phyloP scores from a whole-genome alignment of 306 rosid species.

The Trifolium pratense region DNA sequence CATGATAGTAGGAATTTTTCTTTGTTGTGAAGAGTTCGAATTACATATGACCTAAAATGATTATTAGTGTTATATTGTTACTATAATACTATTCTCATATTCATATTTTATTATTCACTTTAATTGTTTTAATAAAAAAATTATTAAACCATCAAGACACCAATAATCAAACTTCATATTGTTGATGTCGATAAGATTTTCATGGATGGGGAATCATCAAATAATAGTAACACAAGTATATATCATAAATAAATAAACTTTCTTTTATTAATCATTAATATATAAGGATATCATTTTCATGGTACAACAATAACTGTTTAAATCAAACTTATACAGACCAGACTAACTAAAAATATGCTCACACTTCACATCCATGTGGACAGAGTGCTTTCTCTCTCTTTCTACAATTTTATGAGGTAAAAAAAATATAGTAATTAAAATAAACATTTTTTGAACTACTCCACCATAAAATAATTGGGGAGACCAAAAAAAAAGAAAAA shows the following conservation, averaged over 20 bases:
- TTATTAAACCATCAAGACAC: neutral
- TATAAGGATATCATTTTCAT: neutral
- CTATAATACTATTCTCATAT: too few species aligned
- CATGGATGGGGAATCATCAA: neutral
- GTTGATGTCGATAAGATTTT: conserved; percentile 32
- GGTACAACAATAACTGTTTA: neutral
- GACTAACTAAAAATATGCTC: conserved; percentile 39
- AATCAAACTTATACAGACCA: conserved; percentile 44
- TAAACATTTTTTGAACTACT: conserved; percentile 41
- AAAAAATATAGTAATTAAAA: neutral
- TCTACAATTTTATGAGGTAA: conserved; percentile 43
- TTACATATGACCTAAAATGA: too few species aligned
- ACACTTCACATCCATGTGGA: conserved; percentile 70
- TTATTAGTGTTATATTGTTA: too few species aligned
- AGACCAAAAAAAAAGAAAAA: neutral
- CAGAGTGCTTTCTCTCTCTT: conserved; percentile 59
- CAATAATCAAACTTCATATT: conserved; percentile 19
- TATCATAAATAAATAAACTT: conserved; percentile 22
- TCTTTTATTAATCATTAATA: conserved; percentile 40
- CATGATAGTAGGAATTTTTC: too few species aligned
- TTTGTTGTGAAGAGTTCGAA: too few species aligned
- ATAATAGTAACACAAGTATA: neutral
- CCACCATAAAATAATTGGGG: conserved; percentile 45
- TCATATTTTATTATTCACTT: too few species aligned
- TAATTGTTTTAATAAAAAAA: too few species aligned